Base-by-base conservation (phyloP, 805 yeast genomes). In the Kuraishia floccosa region DNA sequence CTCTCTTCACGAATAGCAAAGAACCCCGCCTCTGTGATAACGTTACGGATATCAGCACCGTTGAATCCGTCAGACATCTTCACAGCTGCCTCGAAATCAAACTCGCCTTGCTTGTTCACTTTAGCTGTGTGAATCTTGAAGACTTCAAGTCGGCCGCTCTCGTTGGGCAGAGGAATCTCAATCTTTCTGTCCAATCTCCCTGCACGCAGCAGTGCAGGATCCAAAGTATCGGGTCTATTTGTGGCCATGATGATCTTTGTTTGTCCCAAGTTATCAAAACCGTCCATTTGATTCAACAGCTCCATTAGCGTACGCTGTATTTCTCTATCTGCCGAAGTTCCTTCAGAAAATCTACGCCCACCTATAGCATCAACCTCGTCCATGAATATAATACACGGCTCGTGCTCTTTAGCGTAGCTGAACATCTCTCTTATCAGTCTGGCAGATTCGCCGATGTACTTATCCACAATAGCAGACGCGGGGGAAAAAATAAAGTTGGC, bases 351-450 rank as follows among this genome's bases (percentile, higher is more conserved):
- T 57, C 98, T 74, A 48, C 98, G 76, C 30, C 98, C 98, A 51
- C 98, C 98, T 56, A 89, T 89, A 36, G 98, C 98, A 64, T 91
- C 98, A 39, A 89, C 77, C 66, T 89, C 98, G 63, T 89, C 98
- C 95, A 89, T 87, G 54, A 89, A 89, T 35, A 89, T 91, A 51
- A 91, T 87, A 60, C 97, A 89, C 12, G 97, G 97, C 54, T 83
- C 97, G 55, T 89, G 97, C 50, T 89, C 98, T 52, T 76, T 86
- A 25, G 97, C 98, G 59, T 89, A 91, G 31, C 94, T 80, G 59
- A 89, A 89, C 97, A 89, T 91, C 54, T 89, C 98, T 62, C 98
- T 76, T 42, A 89, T 85, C 52, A 89, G 70, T 49, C 98, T 74
- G 1, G 98, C 97, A 14, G 94, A 81, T 57, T 89, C 98, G 50